Evolutionary conservation across 1,284 basidiomycete species (phyloP), one percentile per base, ranked within the genome.

Genomic region (Takashimella koratensis): DNA sequence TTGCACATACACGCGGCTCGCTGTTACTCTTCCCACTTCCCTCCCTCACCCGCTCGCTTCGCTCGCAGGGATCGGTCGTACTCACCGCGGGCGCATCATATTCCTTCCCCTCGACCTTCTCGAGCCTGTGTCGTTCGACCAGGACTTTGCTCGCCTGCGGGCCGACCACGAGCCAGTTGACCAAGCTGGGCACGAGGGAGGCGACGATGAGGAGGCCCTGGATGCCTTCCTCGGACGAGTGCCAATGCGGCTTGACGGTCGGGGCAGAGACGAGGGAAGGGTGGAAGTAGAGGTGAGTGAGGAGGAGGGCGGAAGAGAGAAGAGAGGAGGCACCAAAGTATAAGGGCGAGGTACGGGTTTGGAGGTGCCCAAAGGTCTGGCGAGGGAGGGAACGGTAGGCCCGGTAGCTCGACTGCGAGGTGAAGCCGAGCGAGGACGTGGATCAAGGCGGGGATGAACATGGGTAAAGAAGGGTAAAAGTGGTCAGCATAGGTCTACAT

Each of bases 281-380:
- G 73, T 89, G 86, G 54, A 80, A 80, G 60, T 77, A 79, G 6
- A 82, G 78, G 83, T 88, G 89, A 30, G 82, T 76, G 8, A 76
- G 78, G 42, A 88, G 74, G 23, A 91, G 78, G 12, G 76, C 73
- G 0, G 81, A 77, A 19, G 84, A 81, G 27, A 86, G 74, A 19
- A 73, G 62, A 40, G 86, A 81, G 23, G 84, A 85, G 44, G 83
- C 71, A 23, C 80, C 71, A 65, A 91, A 90, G 76, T 88, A 91
- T 53, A 86, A 71, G 1, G 89, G 87, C 73, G 88, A 87, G 0
- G 81, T 82, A 61, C 81, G 81, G 64, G 86, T 83, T 70, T 91
- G 88, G 36, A 92, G 80, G 8, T 47, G 30, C n/a, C 85, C 83
- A 61, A 91, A 91, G 56, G 86, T 83, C 51, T 86, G 83, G 47